Base-by-base conservation (phyloP, 2,329 filamentous ascomycete species). In the Aspergillus alliaceus region DNA sequence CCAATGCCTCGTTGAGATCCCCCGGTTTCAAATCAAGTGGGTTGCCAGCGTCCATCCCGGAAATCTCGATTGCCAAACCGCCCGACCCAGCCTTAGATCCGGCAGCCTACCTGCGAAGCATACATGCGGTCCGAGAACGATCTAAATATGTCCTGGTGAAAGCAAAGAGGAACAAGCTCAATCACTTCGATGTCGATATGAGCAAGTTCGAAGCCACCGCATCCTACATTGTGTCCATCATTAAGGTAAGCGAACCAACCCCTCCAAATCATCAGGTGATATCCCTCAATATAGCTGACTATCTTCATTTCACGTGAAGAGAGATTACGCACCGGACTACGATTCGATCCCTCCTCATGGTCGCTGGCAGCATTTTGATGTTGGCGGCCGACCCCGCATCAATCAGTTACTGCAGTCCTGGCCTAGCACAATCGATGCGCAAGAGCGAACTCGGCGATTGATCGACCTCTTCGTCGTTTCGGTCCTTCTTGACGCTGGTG, bases 41-140 rank as follows among this genome's bases (percentile, higher is more conserved):
- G 62, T 73, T 76, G 50, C 79, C 79, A 32, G 75, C 74, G 12
- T 74, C 80, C 58, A 83, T 93, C 64, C 86, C 89, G 65, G 90
- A 92, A 74, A 82, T 96, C 68, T 85, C 91, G 62, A 84, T 98
- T 48, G 90, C 93, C 50, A 88, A 86, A 69, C 87, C 92, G 15
- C 93, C 93, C 27, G 93, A 98, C 76, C 93, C 93, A 68, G 84
- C 88, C 60, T 82, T 93, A 65, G 91, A 98, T 72, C 93, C 93
- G 20, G 91, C 90, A 24, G 93, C 88, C 59, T 98, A 98, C 76
- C 84, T 99, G 68, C 87, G 90, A 71, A 97, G 92, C 77, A 86
- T 98, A 69, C 87, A 91, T 68, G 87, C 95, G 27, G 91, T 99
- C 25, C 84, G 95, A 61, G 91, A 97, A 68, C 81, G 92, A 61